Percentiles rank a stretch among this genome's conserved stretches.
Conservation (phyloP, 225 moss, liverwort and hornwort species). For the Marchantia polymorpha region DNA sequence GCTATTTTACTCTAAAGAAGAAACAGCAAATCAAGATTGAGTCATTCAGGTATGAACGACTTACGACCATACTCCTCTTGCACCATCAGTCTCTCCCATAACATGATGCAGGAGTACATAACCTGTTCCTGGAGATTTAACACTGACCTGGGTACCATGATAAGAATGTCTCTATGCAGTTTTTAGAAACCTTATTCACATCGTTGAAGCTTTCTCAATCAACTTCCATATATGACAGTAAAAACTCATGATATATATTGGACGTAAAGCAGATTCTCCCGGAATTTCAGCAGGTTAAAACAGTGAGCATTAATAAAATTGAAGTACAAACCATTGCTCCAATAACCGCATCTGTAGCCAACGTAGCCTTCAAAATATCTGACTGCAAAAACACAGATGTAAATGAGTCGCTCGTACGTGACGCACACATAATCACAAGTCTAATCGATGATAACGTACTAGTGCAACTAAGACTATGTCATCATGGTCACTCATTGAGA, state of each 20-base stretch:
- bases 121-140: slow-evolving; percentile 87
- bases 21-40: background rate
- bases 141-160: slow-evolving; percentile 59
- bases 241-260: background rate
- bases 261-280: background rate
- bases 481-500: too few relatives aligned
- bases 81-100: slow-evolving; percentile 93
- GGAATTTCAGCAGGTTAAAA: background rate
- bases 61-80: slow-evolving; percentile 94
- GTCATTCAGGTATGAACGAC: slow-evolving; percentile 22
- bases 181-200: background rate
- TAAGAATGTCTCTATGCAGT: background rate
- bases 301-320: background rate
- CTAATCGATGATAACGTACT: too few relatives aligned
- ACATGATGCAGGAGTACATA: slow-evolving; percentile 94
- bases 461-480: background rate
- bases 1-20: background rate
- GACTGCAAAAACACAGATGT: slow-evolving; percentile 49
- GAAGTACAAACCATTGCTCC: slow-evolving; percentile 70
- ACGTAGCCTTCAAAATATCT: slow-evolving; percentile 78
- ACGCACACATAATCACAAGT: background rate
- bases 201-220: too few relatives aligned
- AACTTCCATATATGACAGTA: background rate
- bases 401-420: background rate
- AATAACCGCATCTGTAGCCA: slow-evolving; percentile 90